Percentiles rank a stretch among this genome's conserved stretches.
phyloP scores from a whole-genome alignment of 163 green algal genomes.

The Trebouxiophyceae sp. region DNA sequence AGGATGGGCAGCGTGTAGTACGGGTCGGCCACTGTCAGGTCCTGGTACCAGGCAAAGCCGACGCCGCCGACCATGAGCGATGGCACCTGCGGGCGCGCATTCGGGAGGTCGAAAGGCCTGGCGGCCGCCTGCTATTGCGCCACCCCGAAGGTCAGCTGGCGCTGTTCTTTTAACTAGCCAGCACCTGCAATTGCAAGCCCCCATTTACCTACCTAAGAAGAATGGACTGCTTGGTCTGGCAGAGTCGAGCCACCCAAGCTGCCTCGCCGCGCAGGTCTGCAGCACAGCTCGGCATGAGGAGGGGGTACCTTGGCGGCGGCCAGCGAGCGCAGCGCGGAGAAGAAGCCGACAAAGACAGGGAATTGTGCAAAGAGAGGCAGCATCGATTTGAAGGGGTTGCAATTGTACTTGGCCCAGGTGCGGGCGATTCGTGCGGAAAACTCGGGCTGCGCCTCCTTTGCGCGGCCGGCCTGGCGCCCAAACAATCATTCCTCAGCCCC shows the following conservation, averaged over 20 bases:
- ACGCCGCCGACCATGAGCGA: conserved; percentile 46
- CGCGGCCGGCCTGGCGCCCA: conserved; percentile 16
- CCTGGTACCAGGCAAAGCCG: conserved; percentile 57
- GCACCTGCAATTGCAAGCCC: no score
- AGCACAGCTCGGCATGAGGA: no score
- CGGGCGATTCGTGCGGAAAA: conserved; percentile 34
- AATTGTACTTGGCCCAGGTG: conserved; percentile 58
- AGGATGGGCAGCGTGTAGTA: conserved; percentile 45
- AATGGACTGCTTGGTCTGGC: no score
- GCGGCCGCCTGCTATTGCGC: no score
- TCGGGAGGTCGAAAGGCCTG: no score
- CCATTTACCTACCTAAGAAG: no score
- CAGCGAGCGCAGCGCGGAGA: conserved; percentile 48
- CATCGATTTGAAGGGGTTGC: conserved; percentile 56
- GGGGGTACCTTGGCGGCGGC: conserved; percentile 45
- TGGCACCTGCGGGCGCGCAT: conserved; percentile 32
- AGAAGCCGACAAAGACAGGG: conserved; percentile 70
- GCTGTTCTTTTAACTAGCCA: no score
- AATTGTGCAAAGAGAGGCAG: conserved; percentile 37
- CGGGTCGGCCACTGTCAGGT: conserved; percentile 53
- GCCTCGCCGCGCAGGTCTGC: no score
- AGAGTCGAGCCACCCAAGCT: no score
- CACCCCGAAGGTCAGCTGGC: no score
- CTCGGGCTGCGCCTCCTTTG: conserved; percentile 16
- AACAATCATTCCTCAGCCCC: neutral